Evolutionary conservation across 768 basidiomycete genomes (phyloP), one percentile per base, ranked within the genome.

Genomic region (Hericium alpestre): DNA sequence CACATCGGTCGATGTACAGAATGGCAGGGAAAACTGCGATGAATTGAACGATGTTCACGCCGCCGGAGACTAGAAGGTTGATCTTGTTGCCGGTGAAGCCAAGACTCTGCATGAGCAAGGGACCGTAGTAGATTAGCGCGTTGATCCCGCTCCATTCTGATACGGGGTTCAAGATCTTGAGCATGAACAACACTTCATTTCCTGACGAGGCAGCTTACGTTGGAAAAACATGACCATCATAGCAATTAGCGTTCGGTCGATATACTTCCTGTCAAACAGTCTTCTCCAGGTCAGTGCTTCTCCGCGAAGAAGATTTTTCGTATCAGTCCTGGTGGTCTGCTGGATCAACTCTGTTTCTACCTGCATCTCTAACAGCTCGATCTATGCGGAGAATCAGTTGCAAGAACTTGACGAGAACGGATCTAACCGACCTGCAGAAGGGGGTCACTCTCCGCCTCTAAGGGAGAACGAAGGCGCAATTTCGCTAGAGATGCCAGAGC

Each of bases 91-190:
- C 83, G 20, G 72, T 70, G 25, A 90, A 59, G 4, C 87, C 88
- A 47, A 91, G 75, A 52, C 73, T 81, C 37, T 67, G 75, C 49
- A 90, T 78, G 2, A 92, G 73, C 0, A 80, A 82, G 1, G 90
- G 90, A 0, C 88, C 89, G 62, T 90, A 92, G 63, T 91, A 92
- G 8, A 91, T 72, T 37, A 92, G 66, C 10, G 90, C 88, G 64
- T 91, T 92, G 60, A 91, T 92, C 1, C 90, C 90, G 57, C 82
- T 85, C 90, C 90, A 91, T 71, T 91, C 88, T 91, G 51, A 32
- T 32, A 6, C 9, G 32, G 32, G 6, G 6, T 32, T 32, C 22
- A 48, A 25, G 9, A 8, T 15, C 9, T 10, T 15, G 1, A 16
- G 38, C n/a, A 22, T 13, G 23, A 15, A n/a, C 10, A n/a, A 41